Evolutionary conservation across 164 flowering plant genomes (phyloP).

Genomic region (Magnolia officinalis): DNA sequence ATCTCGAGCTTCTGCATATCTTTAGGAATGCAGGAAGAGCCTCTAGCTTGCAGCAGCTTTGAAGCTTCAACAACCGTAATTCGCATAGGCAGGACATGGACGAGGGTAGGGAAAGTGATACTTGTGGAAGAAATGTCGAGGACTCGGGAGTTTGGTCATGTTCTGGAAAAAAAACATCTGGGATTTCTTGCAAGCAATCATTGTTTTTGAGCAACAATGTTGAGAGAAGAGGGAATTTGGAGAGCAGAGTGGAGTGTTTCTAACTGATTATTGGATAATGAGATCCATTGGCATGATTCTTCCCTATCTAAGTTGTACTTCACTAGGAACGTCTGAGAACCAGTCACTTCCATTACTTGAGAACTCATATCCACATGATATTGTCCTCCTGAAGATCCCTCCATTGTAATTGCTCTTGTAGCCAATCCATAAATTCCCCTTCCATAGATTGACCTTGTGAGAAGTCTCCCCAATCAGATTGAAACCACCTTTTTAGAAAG

Average conservation of each 20-base stretch:
- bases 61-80: neutral
- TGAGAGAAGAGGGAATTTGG: neutral
- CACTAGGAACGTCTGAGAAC: too few species aligned
- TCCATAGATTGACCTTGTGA: rapidly evolving
- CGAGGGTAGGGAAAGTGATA: neutral
- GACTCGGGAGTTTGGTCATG: neutral
- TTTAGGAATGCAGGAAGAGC: neutral
- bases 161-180: neutral
- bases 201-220: neutral
- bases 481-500: rapidly evolving
- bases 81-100: neutral
- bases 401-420: too few species aligned
- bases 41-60: neutral
- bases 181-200: neutral
- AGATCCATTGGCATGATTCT: neutral
- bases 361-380: too few species aligned
- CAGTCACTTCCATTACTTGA: too few species aligned
- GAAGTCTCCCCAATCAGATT: too few species aligned
- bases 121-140: neutral
- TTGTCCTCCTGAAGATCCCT: too few species aligned
- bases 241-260: neutral
- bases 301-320: too few species aligned
- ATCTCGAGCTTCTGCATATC: neutral
- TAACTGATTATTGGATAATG: neutral
- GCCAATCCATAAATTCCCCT: too few species aligned